Conservation (phyloP, 148 eudicot genomes). For the Chenopodium berlandieri region DNA sequence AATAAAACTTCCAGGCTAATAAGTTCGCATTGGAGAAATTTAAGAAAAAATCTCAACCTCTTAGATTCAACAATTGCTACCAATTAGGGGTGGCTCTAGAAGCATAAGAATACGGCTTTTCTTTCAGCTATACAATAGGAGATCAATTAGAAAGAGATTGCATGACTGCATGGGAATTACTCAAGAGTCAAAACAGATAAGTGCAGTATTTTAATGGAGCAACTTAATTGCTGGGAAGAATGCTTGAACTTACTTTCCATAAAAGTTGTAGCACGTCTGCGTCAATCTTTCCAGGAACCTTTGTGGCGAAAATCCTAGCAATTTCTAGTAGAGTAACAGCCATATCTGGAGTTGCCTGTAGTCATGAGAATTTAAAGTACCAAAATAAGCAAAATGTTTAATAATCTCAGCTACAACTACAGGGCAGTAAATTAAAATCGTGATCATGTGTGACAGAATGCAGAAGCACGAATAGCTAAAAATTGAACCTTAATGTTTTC, state of each 20-base stretch:
- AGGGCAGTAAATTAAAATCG: neutral
- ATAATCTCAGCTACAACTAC: neutral
- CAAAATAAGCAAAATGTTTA: neutral
- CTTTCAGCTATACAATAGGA: neutral
- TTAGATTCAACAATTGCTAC: neutral
- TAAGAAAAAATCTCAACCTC: neutral
- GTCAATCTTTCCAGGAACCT: conserved; percentile 99
- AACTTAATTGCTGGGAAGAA: neutral
- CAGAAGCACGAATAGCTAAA: neutral
- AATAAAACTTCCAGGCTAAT: no score
- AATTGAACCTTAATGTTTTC: neutral
- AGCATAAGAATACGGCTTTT: neutral
- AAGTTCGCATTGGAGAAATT: no score
- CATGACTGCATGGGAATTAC: neutral
- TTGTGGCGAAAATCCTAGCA: conserved; percentile 94
- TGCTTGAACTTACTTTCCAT: conserved; percentile 79
- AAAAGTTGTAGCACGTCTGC: conserved; percentile 95
- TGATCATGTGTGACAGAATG: neutral
- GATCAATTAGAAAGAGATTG: neutral
- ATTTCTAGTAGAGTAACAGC: conserved; percentile 97
- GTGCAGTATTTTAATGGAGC: neutral
- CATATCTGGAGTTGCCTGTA: conserved; percentile 97
- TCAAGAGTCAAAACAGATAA: neutral
- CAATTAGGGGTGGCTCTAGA: neutral
- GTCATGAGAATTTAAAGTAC: conserved; percentile 15